Conservation (phyloP, 139 green algal genomes). For the Pycnococcus provasolii region DNA sequence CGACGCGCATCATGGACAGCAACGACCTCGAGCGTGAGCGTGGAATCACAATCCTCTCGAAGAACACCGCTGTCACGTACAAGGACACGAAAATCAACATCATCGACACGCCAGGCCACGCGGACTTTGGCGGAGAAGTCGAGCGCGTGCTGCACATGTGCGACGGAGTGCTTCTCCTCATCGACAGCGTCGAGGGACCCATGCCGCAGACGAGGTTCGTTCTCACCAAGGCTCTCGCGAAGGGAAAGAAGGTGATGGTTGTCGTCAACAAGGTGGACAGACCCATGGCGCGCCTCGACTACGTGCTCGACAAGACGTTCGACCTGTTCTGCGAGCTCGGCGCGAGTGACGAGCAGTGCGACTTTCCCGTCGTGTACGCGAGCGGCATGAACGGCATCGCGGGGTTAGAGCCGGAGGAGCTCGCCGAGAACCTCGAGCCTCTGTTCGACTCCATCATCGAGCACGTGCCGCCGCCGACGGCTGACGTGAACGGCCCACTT, state of each 20-base stretch:
- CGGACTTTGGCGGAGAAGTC: constrained; percentile 98
- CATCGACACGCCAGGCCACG: constrained; percentile 98
- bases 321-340: constrained; percentile 95
- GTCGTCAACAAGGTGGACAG: constrained; percentile 99
- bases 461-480: constrained; percentile 52
- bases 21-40: constrained; percentile 94
- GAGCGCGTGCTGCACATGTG: constrained; percentile 99
- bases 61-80: constrained; percentile 95
- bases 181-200: constrained; percentile 90
- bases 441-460: constrained; percentile 87
- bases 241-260: constrained; percentile 91
- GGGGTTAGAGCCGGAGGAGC: constrained; percentile 46
- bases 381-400: constrained; percentile 80
- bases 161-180: constrained; percentile 94
- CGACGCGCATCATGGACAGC: constrained; percentile 90
- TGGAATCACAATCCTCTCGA: constrained; percentile 98
- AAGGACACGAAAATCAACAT: constrained; percentile 80
- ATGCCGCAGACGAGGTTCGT: constrained; percentile 97
- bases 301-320: constrained; percentile 61
- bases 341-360: constrained; percentile 87
- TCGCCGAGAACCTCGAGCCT: constrained; percentile 73
- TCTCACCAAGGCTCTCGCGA: constrained; percentile 83
- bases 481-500: constrained; percentile 55
- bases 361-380: constrained; percentile 89
- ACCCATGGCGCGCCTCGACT: constrained; percentile 29